These are phyloP conservation scores for Gynostemma pentaphyllum DNA, from an alignment of 306 rosid species.

Conservation along the genomic window DNA sequence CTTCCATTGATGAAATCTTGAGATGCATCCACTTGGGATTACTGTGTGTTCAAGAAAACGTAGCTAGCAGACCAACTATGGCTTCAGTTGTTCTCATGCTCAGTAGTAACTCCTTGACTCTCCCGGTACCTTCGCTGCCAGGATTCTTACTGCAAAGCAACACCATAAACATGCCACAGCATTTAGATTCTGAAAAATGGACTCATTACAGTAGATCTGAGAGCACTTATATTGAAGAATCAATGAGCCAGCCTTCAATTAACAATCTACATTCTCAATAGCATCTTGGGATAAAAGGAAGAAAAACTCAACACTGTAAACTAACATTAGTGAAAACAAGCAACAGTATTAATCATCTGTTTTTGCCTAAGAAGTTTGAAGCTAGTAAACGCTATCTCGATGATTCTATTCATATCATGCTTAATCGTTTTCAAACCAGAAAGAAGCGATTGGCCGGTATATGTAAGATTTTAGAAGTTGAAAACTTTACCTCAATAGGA, in stretches of 20 bases:
- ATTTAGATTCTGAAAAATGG: not conserved
- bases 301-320: not conserved
- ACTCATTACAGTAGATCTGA: not conserved
- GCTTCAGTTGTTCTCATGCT: constrained; percentile 5
- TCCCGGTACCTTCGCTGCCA: not conserved
- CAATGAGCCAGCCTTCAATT: not conserved
- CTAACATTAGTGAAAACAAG: not conserved
- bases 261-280: not conserved
- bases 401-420: too few relatives aligned
- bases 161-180: not conserved
- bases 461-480: too few relatives aligned
- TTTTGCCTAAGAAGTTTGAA: not conserved
- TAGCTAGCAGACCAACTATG: not conserved
- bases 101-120: constrained; percentile 5
- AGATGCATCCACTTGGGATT: constrained; percentile 3
- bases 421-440: too few relatives aligned
- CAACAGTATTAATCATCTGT: not conserved
- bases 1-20: not conserved
- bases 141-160: constrained; percentile 1
- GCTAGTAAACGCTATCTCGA: too few relatives aligned
- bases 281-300: not conserved
- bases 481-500: too few relatives aligned
- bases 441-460: too few relatives aligned
- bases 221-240: not conserved
- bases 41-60: not conserved